These are phyloP conservation scores for Pseudocercospora eumusae DNA, from an alignment of 2,329 filamentous ascomycete species.

Conservation along the genomic window DNA sequence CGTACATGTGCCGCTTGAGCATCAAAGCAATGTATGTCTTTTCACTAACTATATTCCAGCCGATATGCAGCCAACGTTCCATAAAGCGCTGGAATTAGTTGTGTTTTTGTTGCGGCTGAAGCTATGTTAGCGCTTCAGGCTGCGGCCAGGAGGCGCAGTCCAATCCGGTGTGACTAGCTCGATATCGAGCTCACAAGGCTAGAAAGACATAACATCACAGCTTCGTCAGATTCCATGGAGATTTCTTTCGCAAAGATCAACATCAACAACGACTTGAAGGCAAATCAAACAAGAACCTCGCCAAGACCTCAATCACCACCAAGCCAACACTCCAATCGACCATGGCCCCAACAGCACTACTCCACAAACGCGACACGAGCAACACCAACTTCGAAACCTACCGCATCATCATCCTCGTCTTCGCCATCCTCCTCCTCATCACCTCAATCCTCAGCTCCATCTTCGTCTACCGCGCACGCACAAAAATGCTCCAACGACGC, in stretches of 20 bases:
- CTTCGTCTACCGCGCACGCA: neutral
- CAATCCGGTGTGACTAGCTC: neutral
- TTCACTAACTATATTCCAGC: neutral
- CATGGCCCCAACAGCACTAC: neutral
- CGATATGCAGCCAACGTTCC: neutral
- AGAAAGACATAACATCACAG: neutral
- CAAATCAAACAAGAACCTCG: neutral
- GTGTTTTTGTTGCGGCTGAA: too few species aligned
- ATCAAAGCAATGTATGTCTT: neutral
- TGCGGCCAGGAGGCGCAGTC: neutral
- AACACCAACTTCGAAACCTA: conserved; percentile 4
- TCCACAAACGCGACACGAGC: neutral
- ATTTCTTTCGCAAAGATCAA: neutral
- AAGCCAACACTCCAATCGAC: neutral
- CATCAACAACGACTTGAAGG: too few species aligned
- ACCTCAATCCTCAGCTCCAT: neutral
- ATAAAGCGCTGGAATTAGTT: neutral
- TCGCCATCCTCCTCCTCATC: neutral
- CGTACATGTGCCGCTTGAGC: neutral
- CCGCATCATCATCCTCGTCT: neutral
- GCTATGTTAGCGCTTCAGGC: neutral
- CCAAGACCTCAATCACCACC: neutral
- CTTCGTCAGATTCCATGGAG: neutral
- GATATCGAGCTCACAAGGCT: neutral
- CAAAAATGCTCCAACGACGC: neutral